These are phyloP conservation scores for Simplicillium aogashimaense DNA, from an alignment of 2,329 filamentous ascomycete species.

Conservation along the genomic window DNA sequence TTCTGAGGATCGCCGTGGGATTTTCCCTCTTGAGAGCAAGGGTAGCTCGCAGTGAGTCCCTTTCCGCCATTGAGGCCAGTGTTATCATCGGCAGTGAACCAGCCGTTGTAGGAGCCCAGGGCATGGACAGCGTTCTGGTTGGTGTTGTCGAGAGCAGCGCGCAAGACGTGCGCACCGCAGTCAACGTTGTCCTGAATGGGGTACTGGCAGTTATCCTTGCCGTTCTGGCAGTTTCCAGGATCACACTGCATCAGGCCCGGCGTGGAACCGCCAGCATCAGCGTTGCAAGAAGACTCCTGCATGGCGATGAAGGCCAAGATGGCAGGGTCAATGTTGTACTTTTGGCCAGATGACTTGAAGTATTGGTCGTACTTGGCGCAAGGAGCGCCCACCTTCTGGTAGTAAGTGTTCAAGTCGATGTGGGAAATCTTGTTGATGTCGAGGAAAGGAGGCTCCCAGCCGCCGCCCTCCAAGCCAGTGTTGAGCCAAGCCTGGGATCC, in stretches of 20 bases:
- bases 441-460: conserved; percentile 23
- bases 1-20: conserved; percentile 20
- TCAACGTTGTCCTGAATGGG: conserved; percentile 22
- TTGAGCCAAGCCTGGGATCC: conserved; percentile 20
- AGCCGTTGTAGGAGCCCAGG: conserved; percentile 24
- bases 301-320: conserved; percentile 24
- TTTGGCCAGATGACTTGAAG: conserved; percentile 18
- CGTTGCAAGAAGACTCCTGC: conserved; percentile 25
- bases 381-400: conserved; percentile 12
- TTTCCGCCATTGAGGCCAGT: conserved; percentile 15
- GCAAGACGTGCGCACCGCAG: conserved; percentile 21
- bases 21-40: conserved; percentile 13
- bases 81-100: conserved; percentile 19
- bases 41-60: conserved; percentile 15
- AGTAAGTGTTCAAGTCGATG: conserved; percentile 16
- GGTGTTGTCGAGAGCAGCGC: conserved; percentile 11
- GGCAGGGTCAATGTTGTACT: conserved; percentile 22
- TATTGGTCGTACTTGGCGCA: conserved; percentile 22
- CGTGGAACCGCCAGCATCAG: conserved; percentile 19
- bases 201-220: conserved; percentile 16
- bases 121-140: conserved; percentile 20
- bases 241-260: conserved; percentile 25
- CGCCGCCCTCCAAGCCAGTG: conserved; percentile 14
- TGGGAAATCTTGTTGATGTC: conserved; percentile 16
- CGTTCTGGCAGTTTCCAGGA: conserved; percentile 22